Evolutionary conservation across 768 basidiomycete genomes (phyloP), one percentile per base, ranked within the genome.

Genomic region (Podaxis sp.): DNA sequence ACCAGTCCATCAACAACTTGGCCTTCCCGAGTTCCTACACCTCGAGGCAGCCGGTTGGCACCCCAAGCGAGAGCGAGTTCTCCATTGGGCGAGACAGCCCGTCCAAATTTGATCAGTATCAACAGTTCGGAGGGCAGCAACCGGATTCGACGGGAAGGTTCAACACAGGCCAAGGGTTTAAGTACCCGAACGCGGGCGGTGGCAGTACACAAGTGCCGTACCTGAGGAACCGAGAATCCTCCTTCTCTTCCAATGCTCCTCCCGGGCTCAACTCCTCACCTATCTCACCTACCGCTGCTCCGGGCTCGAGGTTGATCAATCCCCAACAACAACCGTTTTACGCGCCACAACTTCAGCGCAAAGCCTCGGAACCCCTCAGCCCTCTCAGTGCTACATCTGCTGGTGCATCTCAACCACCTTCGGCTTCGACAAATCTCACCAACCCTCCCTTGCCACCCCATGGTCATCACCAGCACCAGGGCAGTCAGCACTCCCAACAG

Each of bases 81-180:
- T 83, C 85, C 4, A 80, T 76, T 1, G 81, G 81, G 2, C 72
- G 71, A 43, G 72, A 72, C 27, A 87, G 85, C 59, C 85, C 60
- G 2, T 37, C 52, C 40, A 40, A 27, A 13, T 58, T 55, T 22
- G 74, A 56, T 69, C 76, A 64, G 58, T 70, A 53, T 43, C 69
- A 64, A 38, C 66, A 66, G 33, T 72, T 73, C 27, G 53, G 61
- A 41, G 66, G 68, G 38, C 65, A 72, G 40, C 76, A 76, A 57
- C 71, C 73, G 13, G 75, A 80, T 11, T 72, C 85, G 61, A 82
- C 81, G 0, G 85, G 85, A 7, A 81, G 87, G 37, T 89, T 84
- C 72, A 84, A 85, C 62, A 85, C 87, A 1, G 85, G 86, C 0
- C 84, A 87, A 55, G 85, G 85, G 12, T 86, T 88, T 59, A 85